Conservation (phyloP, 129 eudicot species). For the Calendula officinalis region DNA sequence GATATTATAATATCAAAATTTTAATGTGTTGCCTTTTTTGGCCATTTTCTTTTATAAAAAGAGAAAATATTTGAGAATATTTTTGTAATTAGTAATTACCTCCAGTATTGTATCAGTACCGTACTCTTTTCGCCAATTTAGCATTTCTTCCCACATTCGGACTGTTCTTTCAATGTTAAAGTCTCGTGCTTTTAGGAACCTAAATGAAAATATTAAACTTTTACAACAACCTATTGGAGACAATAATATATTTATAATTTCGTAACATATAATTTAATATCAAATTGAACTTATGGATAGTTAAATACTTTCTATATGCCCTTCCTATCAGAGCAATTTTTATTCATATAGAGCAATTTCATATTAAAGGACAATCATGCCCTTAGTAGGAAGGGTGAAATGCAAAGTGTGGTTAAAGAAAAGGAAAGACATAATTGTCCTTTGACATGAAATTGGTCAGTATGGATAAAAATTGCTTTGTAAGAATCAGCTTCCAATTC, state of each 20-base stretch:
- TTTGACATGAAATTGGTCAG: too few species aligned
- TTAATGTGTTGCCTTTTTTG: too few species aligned
- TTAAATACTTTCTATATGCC: neutral
- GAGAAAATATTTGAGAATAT: neutral
- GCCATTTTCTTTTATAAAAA: neutral
- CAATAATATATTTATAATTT: conserved; percentile 4
- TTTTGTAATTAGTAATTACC: conserved; percentile 40
- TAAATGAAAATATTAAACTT: conserved; percentile 18
- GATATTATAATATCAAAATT: too few species aligned
- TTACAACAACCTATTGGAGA: conserved; percentile 12
- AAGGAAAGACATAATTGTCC: too few species aligned
- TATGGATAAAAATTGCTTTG: too few species aligned
- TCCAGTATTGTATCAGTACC: conserved; percentile 83
- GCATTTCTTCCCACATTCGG: conserved; percentile 98
- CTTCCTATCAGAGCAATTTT: too few species aligned
- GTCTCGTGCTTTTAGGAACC: conserved; percentile 88
- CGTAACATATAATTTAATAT: conserved; percentile 5
- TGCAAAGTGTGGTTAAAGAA: too few species aligned
- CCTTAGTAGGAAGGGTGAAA: too few species aligned
- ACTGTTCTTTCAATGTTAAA: conserved; percentile 66
- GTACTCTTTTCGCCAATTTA: conserved; percentile 81
- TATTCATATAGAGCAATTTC: neutral
- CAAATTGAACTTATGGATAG: neutral
- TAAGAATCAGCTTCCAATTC: neutral
- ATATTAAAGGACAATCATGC: too few species aligned